A percentile compares a stretch with the other conserved stretches of the same genome.
Evolutionary conservation across 2,329 filamentous ascomycete species (phyloP).

Genomic region (Emydomyces testavorans): DNA sequence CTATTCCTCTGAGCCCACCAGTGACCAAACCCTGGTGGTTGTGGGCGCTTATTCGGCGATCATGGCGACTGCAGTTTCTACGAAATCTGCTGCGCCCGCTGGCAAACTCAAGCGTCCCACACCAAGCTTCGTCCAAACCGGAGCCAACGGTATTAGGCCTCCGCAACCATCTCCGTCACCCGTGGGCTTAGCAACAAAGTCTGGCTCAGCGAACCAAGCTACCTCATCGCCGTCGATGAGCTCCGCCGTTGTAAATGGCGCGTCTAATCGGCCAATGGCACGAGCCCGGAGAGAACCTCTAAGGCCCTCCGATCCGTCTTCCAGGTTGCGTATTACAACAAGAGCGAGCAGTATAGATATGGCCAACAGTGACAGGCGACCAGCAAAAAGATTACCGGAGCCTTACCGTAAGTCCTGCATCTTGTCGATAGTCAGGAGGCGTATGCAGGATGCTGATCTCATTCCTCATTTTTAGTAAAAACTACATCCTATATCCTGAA

Average conservation of each 20-base stretch:
- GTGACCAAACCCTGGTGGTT: conserved; percentile 2
- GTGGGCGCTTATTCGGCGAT: conserved; percentile 15
- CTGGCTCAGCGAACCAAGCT: conserved; percentile 44
- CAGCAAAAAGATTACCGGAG: conserved; percentile 32
- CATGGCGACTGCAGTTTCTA: conserved; percentile 38
- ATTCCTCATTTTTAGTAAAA: conserved; percentile 46
- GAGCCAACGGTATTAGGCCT: conserved; percentile 46
- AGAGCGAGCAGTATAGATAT: conserved; percentile 22
- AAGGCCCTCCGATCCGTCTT: conserved; percentile 27
- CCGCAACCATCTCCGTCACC: conserved; percentile 51
- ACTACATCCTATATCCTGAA: conserved; percentile 68
- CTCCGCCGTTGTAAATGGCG: conserved; percentile 36
- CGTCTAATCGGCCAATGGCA: conserved; percentile 22
- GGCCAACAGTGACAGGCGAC: conserved; percentile 24
- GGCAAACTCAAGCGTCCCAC: conserved; percentile 57
- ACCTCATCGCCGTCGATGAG: conserved; percentile 34
- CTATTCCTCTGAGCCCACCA: neutral
- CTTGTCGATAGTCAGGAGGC: neutral
- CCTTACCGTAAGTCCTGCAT: conserved; percentile 33
- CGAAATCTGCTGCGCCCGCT: conserved; percentile 34
- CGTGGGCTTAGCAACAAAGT: conserved; percentile 42
- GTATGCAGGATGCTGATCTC: conserved; percentile 14
- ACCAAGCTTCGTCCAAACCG: conserved; percentile 49
- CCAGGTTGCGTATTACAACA: conserved; percentile 27
- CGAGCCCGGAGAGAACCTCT: conserved; percentile 42